phyloP scores from a whole-genome alignment of 2,329 filamentous ascomycete genomes.

The Cryphonectria carpinicola region DNA sequence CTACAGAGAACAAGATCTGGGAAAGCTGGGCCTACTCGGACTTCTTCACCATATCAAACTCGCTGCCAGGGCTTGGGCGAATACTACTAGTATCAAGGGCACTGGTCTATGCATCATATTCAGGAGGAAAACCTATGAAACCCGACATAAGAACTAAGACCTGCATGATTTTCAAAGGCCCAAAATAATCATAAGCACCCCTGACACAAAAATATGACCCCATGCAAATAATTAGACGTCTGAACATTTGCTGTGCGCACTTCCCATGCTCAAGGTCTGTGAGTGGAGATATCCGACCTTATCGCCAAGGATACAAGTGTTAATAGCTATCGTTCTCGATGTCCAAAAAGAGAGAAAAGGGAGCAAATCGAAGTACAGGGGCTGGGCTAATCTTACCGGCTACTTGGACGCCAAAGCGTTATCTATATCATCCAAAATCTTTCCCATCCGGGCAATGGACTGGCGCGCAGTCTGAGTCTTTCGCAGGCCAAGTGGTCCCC shows the following conservation, averaged over 20 bases:
- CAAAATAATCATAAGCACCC: neutral
- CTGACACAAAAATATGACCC: neutral
- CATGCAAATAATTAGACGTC: neutral
- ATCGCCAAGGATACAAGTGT: neutral
- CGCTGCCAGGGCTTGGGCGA: neutral
- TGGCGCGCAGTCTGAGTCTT: constrained; percentile 8
- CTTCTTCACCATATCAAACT: neutral
- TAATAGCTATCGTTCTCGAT: neutral
- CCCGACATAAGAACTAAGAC: no score
- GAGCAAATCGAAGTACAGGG: neutral
- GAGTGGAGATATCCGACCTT: neutral
- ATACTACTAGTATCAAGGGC: neutral
- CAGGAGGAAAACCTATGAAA: neutral
- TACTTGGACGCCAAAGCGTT: constrained; percentile 7
- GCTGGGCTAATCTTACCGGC: neutral
- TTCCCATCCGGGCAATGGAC: constrained; percentile 16
- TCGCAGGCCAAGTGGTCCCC: constrained; percentile 18
- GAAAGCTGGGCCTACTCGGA: no score
- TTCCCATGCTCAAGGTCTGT: neutral
- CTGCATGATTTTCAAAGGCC: neutral
- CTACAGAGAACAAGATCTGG: neutral
- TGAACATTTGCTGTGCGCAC: neutral
- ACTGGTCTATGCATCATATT: neutral
- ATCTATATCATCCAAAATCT: constrained; percentile 14
- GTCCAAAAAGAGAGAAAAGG: neutral